These are phyloP conservation scores for Backusella sp. DNA, from an alignment of 192 early-diverging fungal genomes.

Conservation along the genomic window DNA sequence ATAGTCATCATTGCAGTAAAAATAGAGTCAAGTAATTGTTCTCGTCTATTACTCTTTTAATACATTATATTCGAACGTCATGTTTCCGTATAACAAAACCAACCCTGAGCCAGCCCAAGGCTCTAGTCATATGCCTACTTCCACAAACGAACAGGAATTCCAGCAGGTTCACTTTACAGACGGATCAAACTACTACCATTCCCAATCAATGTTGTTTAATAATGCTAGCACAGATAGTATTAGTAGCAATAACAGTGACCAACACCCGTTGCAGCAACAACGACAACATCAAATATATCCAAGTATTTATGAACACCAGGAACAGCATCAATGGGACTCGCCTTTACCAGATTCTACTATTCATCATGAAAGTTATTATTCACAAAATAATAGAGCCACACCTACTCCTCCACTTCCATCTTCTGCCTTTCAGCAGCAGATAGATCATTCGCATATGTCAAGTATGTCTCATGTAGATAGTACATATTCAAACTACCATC, in stretches of 20 bases:
- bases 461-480: not conserved
- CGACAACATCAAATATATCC: not conserved
- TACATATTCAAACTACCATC: not conserved
- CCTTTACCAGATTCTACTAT: not conserved
- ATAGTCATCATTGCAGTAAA: not conserved
- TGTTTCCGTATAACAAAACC: not conserved
- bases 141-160: not conserved
- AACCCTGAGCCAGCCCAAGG: not conserved
- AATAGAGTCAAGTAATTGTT: not conserved
- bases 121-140: not conserved
- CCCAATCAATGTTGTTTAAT: not conserved
- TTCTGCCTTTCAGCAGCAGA: not conserved
- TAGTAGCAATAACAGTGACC: not conserved
- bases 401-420: not conserved
- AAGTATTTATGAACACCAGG: not conserved
- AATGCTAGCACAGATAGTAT: not conserved
- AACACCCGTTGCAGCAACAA: not conserved
- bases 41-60: not conserved
- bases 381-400: constrained; percentile 1
- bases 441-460: not conserved
- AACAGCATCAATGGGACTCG: not conserved
- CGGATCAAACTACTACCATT: not conserved
- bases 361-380: constrained; percentile 1
- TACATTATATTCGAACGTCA: not conserved
- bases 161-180: not conserved